phyloP scores from a whole-genome alignment of 1,139 yeast genomes.

The Blastobotrys persicus region DNA sequence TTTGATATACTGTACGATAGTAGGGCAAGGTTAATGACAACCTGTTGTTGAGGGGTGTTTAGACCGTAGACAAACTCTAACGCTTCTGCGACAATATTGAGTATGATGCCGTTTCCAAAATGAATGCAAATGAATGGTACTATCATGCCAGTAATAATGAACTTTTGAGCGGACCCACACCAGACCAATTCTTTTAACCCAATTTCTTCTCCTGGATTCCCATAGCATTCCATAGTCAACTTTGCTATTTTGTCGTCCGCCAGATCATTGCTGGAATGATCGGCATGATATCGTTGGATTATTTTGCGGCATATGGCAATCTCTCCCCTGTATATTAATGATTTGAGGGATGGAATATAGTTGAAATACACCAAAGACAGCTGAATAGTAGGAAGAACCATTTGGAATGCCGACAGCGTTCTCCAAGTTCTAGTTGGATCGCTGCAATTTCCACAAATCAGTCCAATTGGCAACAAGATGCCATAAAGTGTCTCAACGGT shows the following conservation, averaged over 20 bases:
- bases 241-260: neutral
- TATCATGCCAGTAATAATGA: neutral
- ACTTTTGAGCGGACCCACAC: neutral
- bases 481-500: conserved; percentile 1
- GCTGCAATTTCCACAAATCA: conserved; percentile 10
- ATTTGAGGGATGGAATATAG: neutral
- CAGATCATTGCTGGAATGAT: too few relatives aligned
- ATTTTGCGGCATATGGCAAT: neutral
- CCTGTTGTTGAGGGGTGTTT: conserved; percentile 6
- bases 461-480: conserved; percentile 6
- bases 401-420: conserved; percentile 12
- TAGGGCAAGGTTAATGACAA: conserved; percentile 8
- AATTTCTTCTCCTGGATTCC: neutral
- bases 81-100: conserved; percentile 2
- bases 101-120: conserved; percentile 12
- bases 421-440: conserved; percentile 5
- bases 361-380: neutral
- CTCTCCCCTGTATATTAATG: neutral
- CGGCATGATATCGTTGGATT: neutral
- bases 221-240: neutral
- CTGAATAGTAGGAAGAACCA: conserved; percentile 9
- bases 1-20: neutral
- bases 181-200: neutral
- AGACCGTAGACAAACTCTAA: conserved; percentile 8
- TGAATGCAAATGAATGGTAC: conserved; percentile 12